Base-by-base conservation (phyloP, 2,329 filamentous ascomycete genomes). In the Fusarium aywerte region DNA sequence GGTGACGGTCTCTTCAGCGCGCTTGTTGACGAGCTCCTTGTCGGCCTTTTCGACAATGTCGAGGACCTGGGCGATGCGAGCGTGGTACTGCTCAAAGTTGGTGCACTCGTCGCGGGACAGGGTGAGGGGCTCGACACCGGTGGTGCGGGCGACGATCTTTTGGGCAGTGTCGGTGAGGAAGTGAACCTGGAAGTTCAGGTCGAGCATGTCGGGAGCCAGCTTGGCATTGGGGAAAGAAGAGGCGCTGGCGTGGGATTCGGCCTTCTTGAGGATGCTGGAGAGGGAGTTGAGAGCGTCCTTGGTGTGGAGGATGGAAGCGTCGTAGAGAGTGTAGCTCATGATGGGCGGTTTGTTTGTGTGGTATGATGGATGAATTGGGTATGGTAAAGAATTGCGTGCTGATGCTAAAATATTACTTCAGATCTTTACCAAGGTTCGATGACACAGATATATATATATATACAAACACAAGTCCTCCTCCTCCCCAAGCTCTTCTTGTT, bases 261-360 rank as follows among this genome's bases (percentile, higher is more conserved):
- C 78, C 73, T 80, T 78, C 31, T 74, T 73, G 58, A 83, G 73
- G 66, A 83, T 71, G 53, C 27, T 47, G 27, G 72, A 57, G 56
- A 81, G 73, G 29, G 76, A 65, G 50, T 70, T 70, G 39, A 82
- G 66, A 64, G 69, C 67, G 33, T 75, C 74, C 69, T 66, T 71
- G 63, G 77, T 69, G 57, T 72, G 40, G 55, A 71, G 67, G 59
- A 83, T 55, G 61, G 73, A 75, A 56, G 74, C 65, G 61, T 82
- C 79, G 80, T 81, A 82, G 61, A 83, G 72, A n/a, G 79, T 72
- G 77, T 73, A 77, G 64, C 75, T 73, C 76, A 78, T 79, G 62
- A 67, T 81, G 69, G 57, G 58, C 58, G 45, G 25, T 57, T 23
- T 7, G 3, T 29, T 12, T 36, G 8, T 21, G 15, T 32, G 18